Evolutionary conservation across 805 yeast species (phyloP), one percentile per base, ranked within the genome.

Genomic region (Pichia heedii): DNA sequence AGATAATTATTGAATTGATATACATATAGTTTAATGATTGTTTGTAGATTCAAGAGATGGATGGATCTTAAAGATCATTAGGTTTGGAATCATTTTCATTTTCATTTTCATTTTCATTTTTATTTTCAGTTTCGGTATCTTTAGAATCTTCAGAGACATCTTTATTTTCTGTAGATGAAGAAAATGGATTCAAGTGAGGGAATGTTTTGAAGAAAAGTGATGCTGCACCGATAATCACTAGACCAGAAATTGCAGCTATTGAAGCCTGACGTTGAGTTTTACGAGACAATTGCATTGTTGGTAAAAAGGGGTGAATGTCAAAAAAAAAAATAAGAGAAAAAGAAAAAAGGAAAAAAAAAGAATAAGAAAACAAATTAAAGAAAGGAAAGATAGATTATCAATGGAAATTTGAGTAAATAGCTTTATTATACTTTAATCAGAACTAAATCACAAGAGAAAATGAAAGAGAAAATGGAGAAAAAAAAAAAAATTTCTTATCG

Each of bases 201-300:
- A 66, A 74, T 5, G 77, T 74, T 42, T 65, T 65, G 45, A 74
- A 57, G 10, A 73, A 46, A 6, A 74, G 37, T 22, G 66, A 56
- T 0, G 71, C 61, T 4, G 71, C 69, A 21, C 75, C 76, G 12
- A 72, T 41, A 4, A 69, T 50, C 12, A 66, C 67, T 1, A 69
- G 70, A 13, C 74, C 65, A 0, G 74, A 55, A 0, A 69, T 69
- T 9, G 75, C 67, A 3, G 74, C 61, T 4, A 65, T 55, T 0
- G 66, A 62, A 11, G 51, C 46, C 37, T 57, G 53, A 37, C 60
- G 55, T 33, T 56, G 60, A 45, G 42, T 42, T 47, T 53, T 40
- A 44, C 45, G 16, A 37, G 42, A 22, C 9, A 44, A 2, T 22
- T 36, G 41, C 44, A 44, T 44, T 16, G 33, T 33, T 20, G 18